These are phyloP conservation scores for Paramecium tetraurelia DNA, from an alignment of 73 alveolate genomes.

Conservation along the genomic window DNA sequence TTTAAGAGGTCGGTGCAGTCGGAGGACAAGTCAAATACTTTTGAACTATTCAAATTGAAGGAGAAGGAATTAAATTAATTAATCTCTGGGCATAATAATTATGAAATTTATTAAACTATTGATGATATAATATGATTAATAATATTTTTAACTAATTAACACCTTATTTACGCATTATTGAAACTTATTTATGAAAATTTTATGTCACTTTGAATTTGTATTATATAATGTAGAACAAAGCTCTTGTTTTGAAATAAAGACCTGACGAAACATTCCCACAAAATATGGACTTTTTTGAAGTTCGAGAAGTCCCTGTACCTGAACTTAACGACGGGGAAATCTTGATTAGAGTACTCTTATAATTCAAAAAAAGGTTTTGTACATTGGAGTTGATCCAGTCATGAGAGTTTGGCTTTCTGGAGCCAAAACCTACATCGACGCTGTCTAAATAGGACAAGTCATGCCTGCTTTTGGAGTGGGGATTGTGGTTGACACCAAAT, in stretches of 20 bases:
- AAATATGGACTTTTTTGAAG: conserved; percentile 40
- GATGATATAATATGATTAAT: neutral
- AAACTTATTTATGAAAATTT: neutral
- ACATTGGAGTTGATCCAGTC: conserved; percentile 54
- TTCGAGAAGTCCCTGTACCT: neutral
- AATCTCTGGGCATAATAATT: conserved; percentile 15
- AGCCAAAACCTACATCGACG: conserved; percentile 54
- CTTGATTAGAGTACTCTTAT: conserved; percentile 2
- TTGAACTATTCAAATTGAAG: neutral
- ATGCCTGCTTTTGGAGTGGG: conserved; percentile 65
- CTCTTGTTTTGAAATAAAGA: neutral
- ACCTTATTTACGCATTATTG: neutral
- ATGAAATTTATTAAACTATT: neutral
- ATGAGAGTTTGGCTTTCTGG: conserved; percentile 68
- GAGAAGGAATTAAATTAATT: conserved; percentile 21
- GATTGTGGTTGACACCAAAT: neutral
- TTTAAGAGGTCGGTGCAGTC: neutral
- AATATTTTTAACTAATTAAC: neutral
- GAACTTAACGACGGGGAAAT: conserved; percentile 46
- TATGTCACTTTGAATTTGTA: neutral
- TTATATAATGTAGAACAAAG: neutral
- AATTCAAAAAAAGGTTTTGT: neutral
- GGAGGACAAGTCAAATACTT: neutral
- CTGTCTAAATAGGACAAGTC: conserved; percentile 56
- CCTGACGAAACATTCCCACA: conserved; percentile 42